These are phyloP conservation scores for Trichosporon coremiiforme DNA, from an alignment of 1,284 basidiomycete genomes.

Conservation along the genomic window DNA sequence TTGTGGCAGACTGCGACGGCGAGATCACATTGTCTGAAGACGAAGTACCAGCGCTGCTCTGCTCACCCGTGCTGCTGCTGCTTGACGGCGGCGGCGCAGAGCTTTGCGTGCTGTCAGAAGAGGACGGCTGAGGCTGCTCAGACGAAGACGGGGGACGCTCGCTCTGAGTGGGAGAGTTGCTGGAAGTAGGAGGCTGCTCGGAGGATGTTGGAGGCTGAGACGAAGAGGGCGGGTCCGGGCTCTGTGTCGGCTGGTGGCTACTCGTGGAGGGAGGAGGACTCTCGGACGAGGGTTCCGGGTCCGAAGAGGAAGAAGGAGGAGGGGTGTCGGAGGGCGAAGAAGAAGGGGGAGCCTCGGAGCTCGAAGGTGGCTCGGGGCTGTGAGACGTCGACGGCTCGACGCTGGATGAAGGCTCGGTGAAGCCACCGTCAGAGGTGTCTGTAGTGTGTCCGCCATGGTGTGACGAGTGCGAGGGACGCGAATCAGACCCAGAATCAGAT, in stretches of 20 bases:
- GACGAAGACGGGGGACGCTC: neutral
- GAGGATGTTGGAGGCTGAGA: neutral
- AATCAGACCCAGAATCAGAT: neutral
- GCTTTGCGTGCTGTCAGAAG: neutral
- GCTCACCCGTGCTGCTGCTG: neutral
- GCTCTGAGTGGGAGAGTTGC: neutral
- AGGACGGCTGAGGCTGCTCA: neutral
- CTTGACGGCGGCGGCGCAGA: neutral
- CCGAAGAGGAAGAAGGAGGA: neutral
- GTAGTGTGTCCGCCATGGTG: neutral
- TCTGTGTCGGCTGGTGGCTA: neutral
- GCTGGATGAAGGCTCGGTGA: constrained; percentile 9
- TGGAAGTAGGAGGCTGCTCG: neutral
- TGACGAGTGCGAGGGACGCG: neutral
- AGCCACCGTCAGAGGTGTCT: constrained; percentile 9
- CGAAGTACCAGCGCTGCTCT: neutral
- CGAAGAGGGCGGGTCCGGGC: constrained; percentile 7
- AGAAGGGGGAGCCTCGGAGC: constrained; percentile 15
- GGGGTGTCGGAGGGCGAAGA: constrained; percentile 1
- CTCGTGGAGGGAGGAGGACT: neutral
- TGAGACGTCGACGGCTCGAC: neutral
- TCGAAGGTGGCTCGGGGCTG: constrained; percentile 7
- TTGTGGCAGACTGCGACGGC: neutral
- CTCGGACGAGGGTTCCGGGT: neutral
- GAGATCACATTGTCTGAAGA: neutral